Percentiles rank a stretch among this genome's conserved stretches.
These are phyloP conservation scores for Trichoderma semiorbis DNA, from an alignment of 2,329 filamentous ascomycete species.

Conservation along the genomic window DNA sequence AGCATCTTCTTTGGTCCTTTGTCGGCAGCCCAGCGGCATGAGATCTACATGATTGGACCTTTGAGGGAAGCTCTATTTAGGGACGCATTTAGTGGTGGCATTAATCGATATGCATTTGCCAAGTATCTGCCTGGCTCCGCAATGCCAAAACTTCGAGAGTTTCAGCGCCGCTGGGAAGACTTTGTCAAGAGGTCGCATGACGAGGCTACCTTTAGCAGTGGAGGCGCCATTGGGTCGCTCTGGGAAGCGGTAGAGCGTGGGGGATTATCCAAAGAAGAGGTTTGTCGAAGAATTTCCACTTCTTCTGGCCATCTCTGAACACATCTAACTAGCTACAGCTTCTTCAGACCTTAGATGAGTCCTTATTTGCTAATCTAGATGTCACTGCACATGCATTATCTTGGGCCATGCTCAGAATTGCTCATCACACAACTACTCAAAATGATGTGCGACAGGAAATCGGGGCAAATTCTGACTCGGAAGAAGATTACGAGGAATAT, in stretches of 20 bases:
- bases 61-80: neutral
- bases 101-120: constrained; percentile 1
- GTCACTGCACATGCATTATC: constrained; percentile 13
- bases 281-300: neutral
- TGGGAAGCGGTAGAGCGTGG: neutral
- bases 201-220: neutral
- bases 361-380: constrained; percentile 18
- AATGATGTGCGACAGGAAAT: neutral
- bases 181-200: neutral
- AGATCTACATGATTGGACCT: neutral
- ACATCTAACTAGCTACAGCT: constrained; percentile 2
- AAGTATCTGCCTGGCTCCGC: constrained; percentile 2
- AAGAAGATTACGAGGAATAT: neutral
- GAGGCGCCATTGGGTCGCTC: neutral
- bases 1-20: constrained; percentile 16
- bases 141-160: neutral
- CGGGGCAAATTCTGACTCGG: neutral
- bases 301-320: neutral
- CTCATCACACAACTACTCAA: neutral
- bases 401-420: constrained; percentile 2
- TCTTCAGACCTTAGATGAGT: constrained; percentile 18
- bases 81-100: neutral
- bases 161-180: neutral
- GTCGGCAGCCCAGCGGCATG: neutral
- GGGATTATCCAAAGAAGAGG: constrained; percentile 1